Percentiles rank a stretch among this genome's conserved stretches.
Evolutionary conservation across 192 early-diverging fungal species (phyloP).

Genomic region (Tieghemiomyces parasiticus): DNA sequence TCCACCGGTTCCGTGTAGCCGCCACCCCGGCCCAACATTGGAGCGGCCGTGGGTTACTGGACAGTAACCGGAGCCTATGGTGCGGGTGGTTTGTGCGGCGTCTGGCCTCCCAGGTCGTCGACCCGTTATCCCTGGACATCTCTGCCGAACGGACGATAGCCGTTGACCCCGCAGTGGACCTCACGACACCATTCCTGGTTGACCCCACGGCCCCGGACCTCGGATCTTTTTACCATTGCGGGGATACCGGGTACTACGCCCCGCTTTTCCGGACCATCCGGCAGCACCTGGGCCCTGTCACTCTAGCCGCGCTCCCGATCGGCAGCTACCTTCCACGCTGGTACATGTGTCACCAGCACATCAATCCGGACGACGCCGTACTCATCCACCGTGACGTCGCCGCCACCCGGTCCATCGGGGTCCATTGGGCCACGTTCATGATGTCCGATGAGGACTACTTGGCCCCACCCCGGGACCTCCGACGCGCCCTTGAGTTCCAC

Average conservation of each 20-base stretch:
- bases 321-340: constrained; percentile 26
- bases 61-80: constrained; percentile 27
- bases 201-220: background rate
- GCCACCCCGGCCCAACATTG: constrained; percentile 18
- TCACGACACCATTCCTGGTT: background rate
- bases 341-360: constrained; percentile 29
- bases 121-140: background rate
- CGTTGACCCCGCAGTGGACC: no score
- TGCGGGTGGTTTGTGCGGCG: constrained; percentile 20
- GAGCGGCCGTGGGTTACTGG: constrained; percentile 27
- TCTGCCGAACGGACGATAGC: no score
- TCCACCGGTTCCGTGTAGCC: constrained; percentile 14
- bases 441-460: constrained; percentile 30
- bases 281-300: constrained; percentile 21
- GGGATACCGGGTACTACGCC: constrained; percentile 29
- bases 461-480: constrained; percentile 22
- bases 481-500: constrained; percentile 13
- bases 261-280: constrained; percentile 22
- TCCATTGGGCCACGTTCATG: constrained; percentile 34
- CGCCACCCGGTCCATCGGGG: constrained; percentile 21
- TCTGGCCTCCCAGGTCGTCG: background rate
- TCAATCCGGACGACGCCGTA: constrained; percentile 23
- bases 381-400: constrained; percentile 22
- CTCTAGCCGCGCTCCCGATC: constrained; percentile 27
- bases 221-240: constrained; percentile 27